Evolutionary conservation across 1,139 yeast species (phyloP), one percentile per base, ranked within the genome.

Genomic region (Hanseniaspora sp.): DNA sequence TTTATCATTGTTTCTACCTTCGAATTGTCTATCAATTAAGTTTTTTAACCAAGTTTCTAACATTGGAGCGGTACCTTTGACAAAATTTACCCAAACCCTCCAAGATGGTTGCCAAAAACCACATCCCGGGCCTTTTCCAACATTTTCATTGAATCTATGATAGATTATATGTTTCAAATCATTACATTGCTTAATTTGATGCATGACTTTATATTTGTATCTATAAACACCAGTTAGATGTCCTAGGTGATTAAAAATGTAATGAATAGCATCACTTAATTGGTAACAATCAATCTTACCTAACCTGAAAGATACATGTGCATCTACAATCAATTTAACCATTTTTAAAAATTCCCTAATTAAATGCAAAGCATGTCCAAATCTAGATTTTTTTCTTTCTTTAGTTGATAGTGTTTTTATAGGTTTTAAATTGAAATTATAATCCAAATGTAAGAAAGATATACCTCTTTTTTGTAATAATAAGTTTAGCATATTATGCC

Each of bases 41-140:
- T 94, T 94, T 0, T 96, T 95, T 31, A 94, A 71, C 98, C 98
- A 94, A 67, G 96, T 74, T 67, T 94, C 98, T 17, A 94, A 71
- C 47, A 92, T 69, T 0, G 99, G 98, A 35, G 88, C 83, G n/a
- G 83, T 83, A 15, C 99, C 99, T 62, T 98, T 74, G 70, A 92
- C 70, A 67, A 92, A 92, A 56, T 82, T 86, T 3, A 94, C 72
- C 99, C 98, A 94, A 1, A 90, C 94, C 61, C 96, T 74, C 98
- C 98, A 92, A 1, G 96, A 86, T 0, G 98, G 98, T 64, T 92
- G 98, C 99, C 99, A 94, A 67, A 92, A 86, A 1, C 99, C 99
- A 71, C 95, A 86, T 0, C 99, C 99, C 0, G 98, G 98, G 1
- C 99, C 99, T 65, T 92, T 92, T 0, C 97, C 97, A 42, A 94